These are phyloP conservation scores for Wickerhamiella azymoides DNA, from an alignment of 805 yeast species.

Conservation along the genomic window DNA sequence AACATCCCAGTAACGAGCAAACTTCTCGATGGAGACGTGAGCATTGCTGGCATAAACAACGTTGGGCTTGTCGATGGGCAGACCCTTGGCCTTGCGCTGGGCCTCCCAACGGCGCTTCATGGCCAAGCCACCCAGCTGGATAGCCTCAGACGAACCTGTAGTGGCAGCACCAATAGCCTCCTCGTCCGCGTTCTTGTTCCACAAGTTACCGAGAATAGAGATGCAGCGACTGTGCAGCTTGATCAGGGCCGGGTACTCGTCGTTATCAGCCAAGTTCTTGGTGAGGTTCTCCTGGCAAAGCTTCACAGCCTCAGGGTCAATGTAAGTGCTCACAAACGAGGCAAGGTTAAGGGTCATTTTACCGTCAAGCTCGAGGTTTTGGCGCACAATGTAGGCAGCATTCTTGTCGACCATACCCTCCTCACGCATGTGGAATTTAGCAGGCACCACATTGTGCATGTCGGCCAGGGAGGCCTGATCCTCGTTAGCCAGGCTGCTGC, in stretches of 20 bases:
- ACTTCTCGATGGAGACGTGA: conserved; percentile 88
- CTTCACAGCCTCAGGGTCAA: conserved; percentile 38
- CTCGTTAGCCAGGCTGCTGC: not conserved
- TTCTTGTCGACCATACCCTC: conserved; percentile 37
- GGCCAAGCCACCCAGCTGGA: conserved; percentile 86
- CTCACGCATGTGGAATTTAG: conserved; percentile 50
- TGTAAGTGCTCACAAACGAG: conserved; percentile 69
- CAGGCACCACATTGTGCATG: conserved; percentile 15
- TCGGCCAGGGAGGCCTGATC: not conserved
- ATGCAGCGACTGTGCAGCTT: conserved; percentile 73
- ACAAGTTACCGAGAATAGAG: conserved; percentile 60
- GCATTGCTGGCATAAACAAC: conserved; percentile 86
- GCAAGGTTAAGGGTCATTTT: conserved; percentile 75
- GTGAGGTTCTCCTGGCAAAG: conserved; percentile 58
- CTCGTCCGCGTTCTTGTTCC: conserved; percentile 52
- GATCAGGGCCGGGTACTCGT: conserved; percentile 78
- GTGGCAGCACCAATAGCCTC: conserved; percentile 75
- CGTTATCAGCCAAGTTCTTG: conserved; percentile 84
- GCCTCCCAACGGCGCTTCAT: conserved; percentile 84
- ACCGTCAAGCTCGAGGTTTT: conserved; percentile 72
- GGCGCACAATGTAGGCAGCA: conserved; percentile 52
- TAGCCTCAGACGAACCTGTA: conserved; percentile 89
- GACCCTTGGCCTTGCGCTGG: conserved; percentile 43
- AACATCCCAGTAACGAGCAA: conserved; percentile 87
- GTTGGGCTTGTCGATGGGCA: conserved; percentile 54